Evolutionary conservation across 441 rosid genomes (phyloP), one percentile per base, ranked within the genome.

Genomic region (Pelargonium australe): DNA sequence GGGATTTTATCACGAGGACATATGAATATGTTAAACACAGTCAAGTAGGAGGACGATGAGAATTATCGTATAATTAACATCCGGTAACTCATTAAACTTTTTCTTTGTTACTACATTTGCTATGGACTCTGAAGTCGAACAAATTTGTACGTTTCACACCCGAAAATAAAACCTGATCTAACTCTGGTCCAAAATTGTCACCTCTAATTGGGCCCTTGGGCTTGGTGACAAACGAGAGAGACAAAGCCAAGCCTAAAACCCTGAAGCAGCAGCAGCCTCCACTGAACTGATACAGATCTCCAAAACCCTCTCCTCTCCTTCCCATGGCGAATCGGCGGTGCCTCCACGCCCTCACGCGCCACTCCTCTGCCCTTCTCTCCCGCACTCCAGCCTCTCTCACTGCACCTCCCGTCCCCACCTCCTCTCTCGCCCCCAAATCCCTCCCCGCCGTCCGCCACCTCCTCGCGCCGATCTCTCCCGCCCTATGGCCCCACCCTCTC

Each of bases 241-340:
- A 23, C 25, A 0, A 2, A 23, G 25, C 25, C 25, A 23, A 23
- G 25, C 25, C 25, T 23, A 23, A 51, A 51, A 12, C 58, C 58
- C 58, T 51, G 57, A 5, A 57, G 25, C 25, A 23, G 25, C 2
- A 23, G 25, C 25, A 23, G 25, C 25, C 25, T 23, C 25, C 25
- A 23, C 25, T 23, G 25, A 23, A 20, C 7, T 1, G 20, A 28
- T 43, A 37, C 6, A 37, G 47, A 7, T 8, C 37, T 7, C 19
- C 44, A 34, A 31, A 31, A 41, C 57, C 17, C 45, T 14, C 65
- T 57, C 66, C 40, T 65, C 74, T 16, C 37, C 11, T 10, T 12
- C 57, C 64, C 41, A 92, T 92, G 96, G 91, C 91, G 76, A 82
- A 79, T 64, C 80, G 91, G 68, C 90, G 96, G 70, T 84, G 87